Evolutionary conservation across 441 rosid genomes (phyloP).

Genomic region (Rhodomyrtus psidioides): DNA sequence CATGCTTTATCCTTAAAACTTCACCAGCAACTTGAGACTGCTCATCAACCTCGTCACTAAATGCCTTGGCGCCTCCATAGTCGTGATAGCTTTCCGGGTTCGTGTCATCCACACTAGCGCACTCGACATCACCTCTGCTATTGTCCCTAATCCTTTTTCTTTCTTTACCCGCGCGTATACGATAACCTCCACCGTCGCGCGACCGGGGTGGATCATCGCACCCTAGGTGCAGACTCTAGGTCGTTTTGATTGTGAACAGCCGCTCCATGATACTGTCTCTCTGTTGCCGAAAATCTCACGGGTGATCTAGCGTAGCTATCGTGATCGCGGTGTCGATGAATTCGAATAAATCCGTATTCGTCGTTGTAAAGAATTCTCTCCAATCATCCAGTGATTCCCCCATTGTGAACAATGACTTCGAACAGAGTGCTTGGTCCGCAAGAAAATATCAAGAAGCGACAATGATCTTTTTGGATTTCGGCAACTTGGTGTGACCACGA

Average conservation of each 20-base stretch:
- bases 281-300: background rate
- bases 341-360: background rate
- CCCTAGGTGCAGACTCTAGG: background rate
- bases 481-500: no score
- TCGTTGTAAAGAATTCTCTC: background rate
- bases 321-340: background rate
- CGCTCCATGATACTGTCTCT: background rate
- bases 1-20: background rate
- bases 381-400: background rate
- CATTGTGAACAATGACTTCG: background rate
- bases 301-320: background rate
- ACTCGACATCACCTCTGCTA: background rate
- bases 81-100: background rate
- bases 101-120: background rate
- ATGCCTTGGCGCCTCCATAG: background rate
- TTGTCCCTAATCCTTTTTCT: background rate
- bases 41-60: background rate
- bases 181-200: background rate
- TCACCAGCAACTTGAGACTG: background rate
- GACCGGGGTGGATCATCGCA: background rate
- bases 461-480: background rate
- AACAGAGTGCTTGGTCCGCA: background rate
- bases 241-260: background rate
- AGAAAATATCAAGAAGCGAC: background rate
- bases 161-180: background rate